These are phyloP conservation scores for Pseudopithomyces maydicus DNA, from an alignment of 2,329 filamentous ascomycete species.

Conservation along the genomic window DNA sequence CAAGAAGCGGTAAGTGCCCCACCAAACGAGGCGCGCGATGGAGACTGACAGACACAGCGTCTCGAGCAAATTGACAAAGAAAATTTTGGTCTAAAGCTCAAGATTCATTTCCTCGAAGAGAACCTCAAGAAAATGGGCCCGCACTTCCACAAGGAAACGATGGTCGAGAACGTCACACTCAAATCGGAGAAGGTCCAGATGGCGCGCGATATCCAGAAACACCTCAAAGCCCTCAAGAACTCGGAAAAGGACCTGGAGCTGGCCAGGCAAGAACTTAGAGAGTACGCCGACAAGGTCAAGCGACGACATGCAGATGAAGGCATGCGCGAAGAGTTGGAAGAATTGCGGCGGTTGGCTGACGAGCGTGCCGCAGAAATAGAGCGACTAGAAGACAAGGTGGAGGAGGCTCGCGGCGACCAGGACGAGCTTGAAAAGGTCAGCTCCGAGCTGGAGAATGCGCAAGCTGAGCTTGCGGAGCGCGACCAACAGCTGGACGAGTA, in stretches of 20 bases:
- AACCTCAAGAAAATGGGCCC: slow-evolving; percentile 84
- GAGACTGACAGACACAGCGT: slow-evolving; percentile 51
- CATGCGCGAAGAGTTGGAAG: slow-evolving; percentile 65
- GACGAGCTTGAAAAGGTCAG: slow-evolving; percentile 44
- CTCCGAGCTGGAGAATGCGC: slow-evolving; percentile 39
- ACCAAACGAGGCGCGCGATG: background rate
- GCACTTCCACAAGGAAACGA: slow-evolving; percentile 83
- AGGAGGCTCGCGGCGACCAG: slow-evolving; percentile 33
- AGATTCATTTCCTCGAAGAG: slow-evolving; percentile 95
- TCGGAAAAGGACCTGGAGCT: slow-evolving; percentile 87
- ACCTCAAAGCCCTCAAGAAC: slow-evolving; percentile 80
- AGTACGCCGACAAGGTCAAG: slow-evolving; percentile 82
- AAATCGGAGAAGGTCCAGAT: slow-evolving; percentile 92
- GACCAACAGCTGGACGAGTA: slow-evolving; percentile 44
- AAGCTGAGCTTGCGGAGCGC: slow-evolving; percentile 40
- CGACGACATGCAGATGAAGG: slow-evolving; percentile 74
- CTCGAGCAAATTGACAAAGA: slow-evolving; percentile 98
- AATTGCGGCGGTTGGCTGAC: slow-evolving; percentile 51
- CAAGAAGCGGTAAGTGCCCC: slow-evolving; percentile 76
- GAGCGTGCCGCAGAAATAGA: slow-evolving; percentile 47
- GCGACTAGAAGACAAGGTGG: slow-evolving; percentile 40
- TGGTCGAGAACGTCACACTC: slow-evolving; percentile 94
- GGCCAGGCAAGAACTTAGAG: slow-evolving; percentile 79
- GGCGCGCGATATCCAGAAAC: slow-evolving; percentile 82
- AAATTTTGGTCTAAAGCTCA: slow-evolving; percentile 84